phyloP scores from a whole-genome alignment of 352 stramenopile genomes.

The Phytopythium oedochilum region DNA sequence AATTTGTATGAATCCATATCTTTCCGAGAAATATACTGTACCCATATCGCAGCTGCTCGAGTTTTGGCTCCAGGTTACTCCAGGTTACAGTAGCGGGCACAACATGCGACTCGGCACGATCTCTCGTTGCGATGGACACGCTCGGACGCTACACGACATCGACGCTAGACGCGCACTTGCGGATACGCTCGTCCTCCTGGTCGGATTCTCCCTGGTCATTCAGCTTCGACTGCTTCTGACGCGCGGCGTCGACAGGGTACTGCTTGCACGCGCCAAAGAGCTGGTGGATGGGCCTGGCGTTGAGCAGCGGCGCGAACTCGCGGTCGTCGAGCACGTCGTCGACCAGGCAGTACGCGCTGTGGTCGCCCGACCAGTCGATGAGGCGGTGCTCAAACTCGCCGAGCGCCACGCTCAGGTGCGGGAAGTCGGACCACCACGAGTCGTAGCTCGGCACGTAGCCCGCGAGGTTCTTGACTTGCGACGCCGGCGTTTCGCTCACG shows the following conservation, averaged over 20 bases:
- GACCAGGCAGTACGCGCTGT: constrained; percentile 52
- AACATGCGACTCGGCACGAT: background rate
- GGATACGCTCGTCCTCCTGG: background rate
- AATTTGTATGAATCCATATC: background rate
- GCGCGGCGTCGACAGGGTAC: constrained; percentile 16
- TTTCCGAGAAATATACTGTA: too few relatives aligned
- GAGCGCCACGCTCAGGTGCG: constrained; percentile 55
- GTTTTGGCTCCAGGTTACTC: too few relatives aligned
- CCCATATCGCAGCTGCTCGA: background rate
- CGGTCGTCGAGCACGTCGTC: constrained; percentile 54
- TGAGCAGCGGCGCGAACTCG: constrained; percentile 33
- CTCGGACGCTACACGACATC: background rate
- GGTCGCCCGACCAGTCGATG: constrained; percentile 54
- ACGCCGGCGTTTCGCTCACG: constrained; percentile 39
- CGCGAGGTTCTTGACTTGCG: constrained; percentile 37
- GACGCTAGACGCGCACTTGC: constrained; percentile 1
- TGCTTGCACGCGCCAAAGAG: constrained; percentile 65
- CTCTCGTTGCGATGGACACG: background rate
- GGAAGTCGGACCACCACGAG: constrained; percentile 69
- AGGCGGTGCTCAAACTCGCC: constrained; percentile 44
- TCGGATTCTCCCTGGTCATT: background rate
- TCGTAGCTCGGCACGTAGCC: constrained; percentile 61
- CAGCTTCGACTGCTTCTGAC: background rate
- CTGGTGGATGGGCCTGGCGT: constrained; percentile 32
- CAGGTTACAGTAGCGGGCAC: too few relatives aligned